Conservation (phyloP, 805 yeast species). For the Zygotorulaspora sp. region DNA sequence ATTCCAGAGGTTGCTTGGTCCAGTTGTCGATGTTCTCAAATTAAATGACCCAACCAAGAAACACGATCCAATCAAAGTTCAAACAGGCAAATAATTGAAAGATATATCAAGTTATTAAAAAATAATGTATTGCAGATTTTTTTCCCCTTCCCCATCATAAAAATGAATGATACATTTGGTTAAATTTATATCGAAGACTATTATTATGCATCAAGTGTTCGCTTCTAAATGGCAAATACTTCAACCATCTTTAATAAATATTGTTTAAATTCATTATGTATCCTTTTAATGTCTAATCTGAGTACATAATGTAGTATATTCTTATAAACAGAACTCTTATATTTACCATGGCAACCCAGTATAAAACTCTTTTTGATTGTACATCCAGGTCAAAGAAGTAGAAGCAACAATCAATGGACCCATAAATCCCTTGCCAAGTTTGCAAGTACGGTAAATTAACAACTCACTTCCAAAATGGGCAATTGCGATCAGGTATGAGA, state of each 20-base stretch:
- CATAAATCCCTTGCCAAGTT: slow-evolving; percentile 77
- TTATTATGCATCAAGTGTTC: no score
- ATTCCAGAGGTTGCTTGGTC: slow-evolving; percentile 89
- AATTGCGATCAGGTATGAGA: slow-evolving; percentile 78
- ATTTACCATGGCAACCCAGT: slow-evolving; percentile 32
- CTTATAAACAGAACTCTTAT: no score
- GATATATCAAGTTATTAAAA: slow-evolving; percentile 8
- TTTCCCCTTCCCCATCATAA: background rate
- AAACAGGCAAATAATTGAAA: no score
- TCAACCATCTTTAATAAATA: background rate
- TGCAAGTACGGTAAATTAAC: slow-evolving; percentile 72
- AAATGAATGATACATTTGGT: no score
- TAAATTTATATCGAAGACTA: no score
- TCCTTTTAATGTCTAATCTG: no score
- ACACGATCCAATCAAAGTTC: no score
- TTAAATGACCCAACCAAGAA: slow-evolving; percentile 71
- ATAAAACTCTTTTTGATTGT: slow-evolving; percentile 61
- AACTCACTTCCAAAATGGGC: slow-evolving; percentile 82
- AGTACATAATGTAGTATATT: no score
- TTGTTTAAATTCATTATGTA: background rate
- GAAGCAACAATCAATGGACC: slow-evolving; percentile 87
- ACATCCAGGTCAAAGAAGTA: slow-evolving; percentile 77
- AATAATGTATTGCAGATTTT: no score
- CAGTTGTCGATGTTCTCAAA: slow-evolving; percentile 84
- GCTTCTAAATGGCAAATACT: background rate